Percentiles rank a stretch among this genome's conserved stretches.
phyloP scores from a whole-genome alignment of 1,284 basidiomycete genomes.

The Sphagnurus paluster region DNA sequence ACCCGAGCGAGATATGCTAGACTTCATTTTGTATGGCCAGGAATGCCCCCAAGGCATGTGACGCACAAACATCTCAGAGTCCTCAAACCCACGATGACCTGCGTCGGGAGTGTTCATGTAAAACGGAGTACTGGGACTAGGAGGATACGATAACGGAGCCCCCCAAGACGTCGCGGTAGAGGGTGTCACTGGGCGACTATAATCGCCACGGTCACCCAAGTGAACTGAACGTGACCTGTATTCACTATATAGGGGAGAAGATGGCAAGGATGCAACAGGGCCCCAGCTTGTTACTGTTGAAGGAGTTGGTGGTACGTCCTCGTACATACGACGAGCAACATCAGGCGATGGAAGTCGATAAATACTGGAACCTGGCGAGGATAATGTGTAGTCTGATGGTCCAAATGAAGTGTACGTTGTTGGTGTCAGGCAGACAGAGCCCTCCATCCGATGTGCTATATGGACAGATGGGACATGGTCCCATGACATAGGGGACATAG shows the following conservation, averaged over 20 bases:
- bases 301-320: constrained; percentile 49
- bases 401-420: constrained; percentile 53
- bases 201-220: constrained; percentile 30
- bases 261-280: constrained; percentile 28
- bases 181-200: constrained; percentile 35
- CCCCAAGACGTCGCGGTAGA: constrained; percentile 49
- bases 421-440: constrained; percentile 61
- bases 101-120: constrained; percentile 44
- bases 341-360: constrained; percentile 44
- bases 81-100: constrained; percentile 29
- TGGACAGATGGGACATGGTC: constrained; percentile 52
- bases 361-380: constrained; percentile 25
- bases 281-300: constrained; percentile 51
- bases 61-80: neutral
- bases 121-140: constrained; percentile 37
- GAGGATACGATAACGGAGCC: constrained; percentile 41
- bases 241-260: constrained; percentile 22
- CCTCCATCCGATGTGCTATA: constrained; percentile 50
- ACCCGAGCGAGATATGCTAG: neutral
- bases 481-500: constrained; percentile 36
- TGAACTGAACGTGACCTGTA: constrained; percentile 31
- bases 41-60: constrained; percentile 7
- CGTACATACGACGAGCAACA: constrained; percentile 47
- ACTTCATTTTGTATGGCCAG: constrained; percentile 1
- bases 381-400: constrained; percentile 36